Base-by-base conservation (phyloP, 768 basidiomycete species). In the Naematelia encephala region DNA sequence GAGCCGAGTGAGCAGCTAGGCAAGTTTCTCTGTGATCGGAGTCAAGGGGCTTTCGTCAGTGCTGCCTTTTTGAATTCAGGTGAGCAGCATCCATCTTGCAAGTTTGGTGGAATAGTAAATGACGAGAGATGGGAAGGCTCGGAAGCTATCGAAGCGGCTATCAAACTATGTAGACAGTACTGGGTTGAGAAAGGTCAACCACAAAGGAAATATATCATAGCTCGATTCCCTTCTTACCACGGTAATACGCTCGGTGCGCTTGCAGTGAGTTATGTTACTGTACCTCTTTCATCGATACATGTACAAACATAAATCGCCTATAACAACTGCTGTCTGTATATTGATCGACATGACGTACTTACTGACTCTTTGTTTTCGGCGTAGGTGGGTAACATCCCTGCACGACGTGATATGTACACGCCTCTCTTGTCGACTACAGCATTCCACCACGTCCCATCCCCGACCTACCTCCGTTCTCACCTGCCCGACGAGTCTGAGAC, bases 401-500 rank as follows among this genome's bases (percentile, higher is more conserved):
- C 25, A 12, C 58, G 65, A n/a, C 55, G 65, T 19, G 57, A 55
- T 4, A 59, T 63, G 26, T 67, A 60, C 62, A 29, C 34, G 13
- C 56, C 51, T 19, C 43, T 62, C 48, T 42, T 52, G 34, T 16
- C 54, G 48, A n/a, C 34, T 22, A 5, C 42, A 30, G 42, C 63
- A 54, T 39, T 39, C 34, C 67, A 66, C 49, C 39, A 56, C 21
- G 59, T 68, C 47, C 48, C 62, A 11, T 56, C 65, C 1, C 56
- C 56, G n/a, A 59, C 57, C 39, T 58, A 51, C 46, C 57, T 61
- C 22, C 59, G 66, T 22, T 46, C 44, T 34, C 51, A 59, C 49
- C 30, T 51, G 91, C 51, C 27, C 1, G 54, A 30, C 42, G 67
- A 71, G 30, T 39, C 45, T 25, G 64, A 71, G 44, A 53, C 57